A percentile compares a stretch with the other conserved stretches of the same genome.
These are phyloP conservation scores for Diplodia mutila DNA, from an alignment of 2,329 filamentous ascomycete species.

Conservation along the genomic window DNA sequence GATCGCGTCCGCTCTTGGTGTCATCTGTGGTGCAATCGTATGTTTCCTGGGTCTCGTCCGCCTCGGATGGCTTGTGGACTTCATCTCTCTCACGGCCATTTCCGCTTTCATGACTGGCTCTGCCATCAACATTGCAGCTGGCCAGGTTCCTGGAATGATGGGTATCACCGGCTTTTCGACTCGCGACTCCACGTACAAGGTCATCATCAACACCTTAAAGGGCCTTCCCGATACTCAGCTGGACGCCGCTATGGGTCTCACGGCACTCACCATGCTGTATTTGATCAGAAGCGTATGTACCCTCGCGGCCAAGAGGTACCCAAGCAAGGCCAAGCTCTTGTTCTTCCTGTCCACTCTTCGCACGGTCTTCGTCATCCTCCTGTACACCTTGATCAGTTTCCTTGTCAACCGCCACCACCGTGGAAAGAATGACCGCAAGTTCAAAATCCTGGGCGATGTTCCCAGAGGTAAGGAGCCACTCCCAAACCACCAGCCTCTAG, in stretches of 20 bases:
- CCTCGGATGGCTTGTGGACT: slow-evolving; percentile 87
- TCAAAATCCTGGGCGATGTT: slow-evolving; percentile 75
- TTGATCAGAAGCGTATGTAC: slow-evolving; percentile 65
- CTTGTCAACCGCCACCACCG: slow-evolving; percentile 71
- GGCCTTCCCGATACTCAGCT: slow-evolving; percentile 68
- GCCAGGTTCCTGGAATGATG: slow-evolving; percentile 81
- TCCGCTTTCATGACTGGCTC: slow-evolving; percentile 98
- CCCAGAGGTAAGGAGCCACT: slow-evolving; percentile 57
- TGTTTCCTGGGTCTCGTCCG: slow-evolving; percentile 78
- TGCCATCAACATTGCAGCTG: slow-evolving; percentile 82
- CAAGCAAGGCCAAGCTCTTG: slow-evolving; percentile 70
- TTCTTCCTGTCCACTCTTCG: slow-evolving; percentile 93
- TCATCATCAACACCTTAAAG: slow-evolving; percentile 84
- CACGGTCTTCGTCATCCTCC: slow-evolving; percentile 85
- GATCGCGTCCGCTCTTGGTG: slow-evolving; percentile 77
- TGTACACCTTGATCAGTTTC: slow-evolving; percentile 92
- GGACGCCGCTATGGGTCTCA: slow-evolving; percentile 85
- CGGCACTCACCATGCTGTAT: slow-evolving; percentile 79
- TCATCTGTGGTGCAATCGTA: slow-evolving; percentile 80
- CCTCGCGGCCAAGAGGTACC: slow-evolving; percentile 68
- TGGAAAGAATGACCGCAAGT: slow-evolving; percentile 57
- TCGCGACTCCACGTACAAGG: slow-evolving; percentile 75
- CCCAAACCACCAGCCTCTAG: not conserved
- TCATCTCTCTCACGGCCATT: slow-evolving; percentile 88
- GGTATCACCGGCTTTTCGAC: slow-evolving; percentile 77